A percentile compares a stretch with the other conserved stretches of the same genome.
Evolutionary conservation across 352 stramenopile genomes (phyloP).

Genomic region (Elongisporangium anandrum): DNA sequence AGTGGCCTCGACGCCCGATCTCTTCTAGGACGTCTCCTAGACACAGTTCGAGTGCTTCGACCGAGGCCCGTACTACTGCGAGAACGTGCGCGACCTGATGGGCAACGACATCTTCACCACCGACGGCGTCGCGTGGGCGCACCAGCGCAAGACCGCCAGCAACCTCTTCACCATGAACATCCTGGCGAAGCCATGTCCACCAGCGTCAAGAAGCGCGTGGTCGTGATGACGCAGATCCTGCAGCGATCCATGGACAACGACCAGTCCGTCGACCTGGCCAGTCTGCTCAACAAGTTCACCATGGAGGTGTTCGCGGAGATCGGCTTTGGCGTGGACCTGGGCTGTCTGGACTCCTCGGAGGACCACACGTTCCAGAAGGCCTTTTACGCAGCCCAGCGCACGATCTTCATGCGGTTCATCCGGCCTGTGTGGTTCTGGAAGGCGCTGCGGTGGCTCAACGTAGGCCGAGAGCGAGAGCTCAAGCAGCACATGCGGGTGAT

Average conservation of each 20-base stretch:
- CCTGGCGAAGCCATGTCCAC: conserved; percentile 34
- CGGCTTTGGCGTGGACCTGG: conserved; percentile 28
- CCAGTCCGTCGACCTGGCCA: conserved; percentile 19
- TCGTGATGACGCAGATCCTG: conserved; percentile 19
- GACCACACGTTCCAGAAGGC: conserved; percentile 47
- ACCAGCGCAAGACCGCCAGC: conserved; percentile 76
- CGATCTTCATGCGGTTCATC: conserved; percentile 31
- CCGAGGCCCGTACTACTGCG: conserved; percentile 38
- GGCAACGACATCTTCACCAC: conserved; percentile 63
- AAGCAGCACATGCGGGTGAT: conserved; percentile 14
- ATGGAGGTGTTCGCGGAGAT: conserved; percentile 38
- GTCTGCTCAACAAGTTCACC: conserved; percentile 29
- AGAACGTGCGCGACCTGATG: conserved; percentile 41
- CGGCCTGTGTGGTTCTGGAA: conserved; percentile 41
- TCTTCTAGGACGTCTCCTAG: conserved; percentile 40
- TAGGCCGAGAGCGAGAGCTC: conserved; percentile 26
- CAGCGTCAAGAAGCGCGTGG: conserved; percentile 19
- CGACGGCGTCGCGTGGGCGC: conserved; percentile 50
- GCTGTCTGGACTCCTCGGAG: conserved; percentile 20
- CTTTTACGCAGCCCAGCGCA: conserved; percentile 36
- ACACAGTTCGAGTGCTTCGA: conserved; percentile 64
- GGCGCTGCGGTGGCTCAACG: conserved; percentile 22
- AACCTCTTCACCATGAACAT: conserved; percentile 70
- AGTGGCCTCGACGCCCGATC: conserved; percentile 16
- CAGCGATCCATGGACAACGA: conserved; percentile 1